Evolutionary conservation across 2,329 filamentous ascomycete genomes (phyloP).

Genomic region (Cercospora brassicicola): DNA sequence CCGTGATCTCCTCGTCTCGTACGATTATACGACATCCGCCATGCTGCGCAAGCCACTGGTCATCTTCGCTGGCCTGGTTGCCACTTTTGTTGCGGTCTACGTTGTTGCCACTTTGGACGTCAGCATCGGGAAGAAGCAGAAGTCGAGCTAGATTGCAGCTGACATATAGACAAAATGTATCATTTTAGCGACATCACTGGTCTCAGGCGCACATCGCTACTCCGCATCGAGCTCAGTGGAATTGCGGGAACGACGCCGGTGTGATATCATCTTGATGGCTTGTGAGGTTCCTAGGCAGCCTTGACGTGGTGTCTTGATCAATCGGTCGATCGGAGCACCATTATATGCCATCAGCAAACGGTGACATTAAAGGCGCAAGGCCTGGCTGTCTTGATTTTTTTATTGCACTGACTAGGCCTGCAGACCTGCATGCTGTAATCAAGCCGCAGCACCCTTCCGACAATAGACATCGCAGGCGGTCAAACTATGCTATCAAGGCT

Average conservation of each 20-base stretch:
- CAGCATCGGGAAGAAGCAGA: conserved; percentile 61
- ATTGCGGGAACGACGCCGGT: neutral
- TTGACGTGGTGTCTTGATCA: neutral
- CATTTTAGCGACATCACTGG: neutral
- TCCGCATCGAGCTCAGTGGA: neutral
- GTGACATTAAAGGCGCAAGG: neutral
- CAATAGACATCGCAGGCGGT: neutral
- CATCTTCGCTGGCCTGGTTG: conserved; percentile 70
- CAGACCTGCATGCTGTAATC: neutral
- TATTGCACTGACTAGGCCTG: neutral
- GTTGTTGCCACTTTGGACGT: conserved; percentile 75
- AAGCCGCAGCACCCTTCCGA: neutral
- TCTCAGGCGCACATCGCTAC: neutral
- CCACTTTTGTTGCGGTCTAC: conserved; percentile 75
- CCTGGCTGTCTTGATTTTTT: neutral
- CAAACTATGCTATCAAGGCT: neutral
- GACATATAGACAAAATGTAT: conserved; percentile 19
- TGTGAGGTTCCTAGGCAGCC: neutral
- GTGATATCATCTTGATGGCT: neutral
- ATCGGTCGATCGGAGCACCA: neutral
- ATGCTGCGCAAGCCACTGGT: conserved; percentile 83
- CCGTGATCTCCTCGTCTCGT: conserved; percentile 79
- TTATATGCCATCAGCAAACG: neutral
- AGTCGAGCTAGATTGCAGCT: conserved; percentile 17
- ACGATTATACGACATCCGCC: conserved; percentile 75